Base-by-base conservation (phyloP, 108 stramenopile genomes). In the Fragilariopsis cylindrus region DNA sequence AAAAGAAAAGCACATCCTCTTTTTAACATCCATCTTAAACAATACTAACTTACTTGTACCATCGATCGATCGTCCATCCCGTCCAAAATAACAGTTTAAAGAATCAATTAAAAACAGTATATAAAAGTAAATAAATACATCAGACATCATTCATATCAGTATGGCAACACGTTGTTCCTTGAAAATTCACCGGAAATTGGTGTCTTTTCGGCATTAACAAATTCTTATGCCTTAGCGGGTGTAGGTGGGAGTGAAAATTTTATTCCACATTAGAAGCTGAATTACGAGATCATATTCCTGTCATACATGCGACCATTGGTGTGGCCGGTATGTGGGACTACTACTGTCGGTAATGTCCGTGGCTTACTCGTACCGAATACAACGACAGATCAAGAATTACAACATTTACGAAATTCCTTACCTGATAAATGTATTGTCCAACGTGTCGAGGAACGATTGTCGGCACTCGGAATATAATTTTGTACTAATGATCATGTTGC, bases 401-500 rank as follows among this genome's bases (percentile, higher is more conserved):
- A 92, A 72, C 99, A 99, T 73, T 84, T 99, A 60, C 87, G 99
- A 54, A 99, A 99, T 73, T 87, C 93, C 5, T 80, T 99, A 30
- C 99, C 99, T 4, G 99, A 99, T 73, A 52, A 75, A 56, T 95
- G 98, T 21, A 95, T 96, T 11, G 97, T 99, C 9, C 98, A 97
- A 76, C 84, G 98, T 9, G 91, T 98, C 9, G 99, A 99, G 78
- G 99, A 99, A 81, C 87, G 98, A 16, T 80, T 99, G 12, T 94
- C 92, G 30, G 98, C 99, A 2, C 78, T 99, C 44, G 99, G n/a
- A 99, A 99, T 82, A 93, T 98, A 76, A 86, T 99, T n/a, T 66
- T 90, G 95, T 19, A 93, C 96, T 69, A 99, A 99, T 83, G 99
- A 99, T 84, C 98, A 99, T 83, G 99, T 99, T 41, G 99, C 99